These are phyloP conservation scores for Naegleria fowleri DNA, from an alignment of 208 protist genomes.

Conservation along the genomic window DNA sequence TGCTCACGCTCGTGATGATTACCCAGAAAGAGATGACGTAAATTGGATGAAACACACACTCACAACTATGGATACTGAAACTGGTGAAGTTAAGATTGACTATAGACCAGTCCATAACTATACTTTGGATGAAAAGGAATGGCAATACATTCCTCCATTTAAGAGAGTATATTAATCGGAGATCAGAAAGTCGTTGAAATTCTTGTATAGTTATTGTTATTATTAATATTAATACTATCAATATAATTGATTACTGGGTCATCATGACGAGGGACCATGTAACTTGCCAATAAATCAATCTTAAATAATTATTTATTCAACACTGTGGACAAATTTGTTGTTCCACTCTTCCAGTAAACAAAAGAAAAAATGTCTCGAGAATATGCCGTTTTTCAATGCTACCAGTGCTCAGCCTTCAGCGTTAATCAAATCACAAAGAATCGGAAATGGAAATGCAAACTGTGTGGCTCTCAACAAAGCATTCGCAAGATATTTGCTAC, in stretches of 20 bases:
- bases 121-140: slow-evolving; percentile 76
- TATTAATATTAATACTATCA: too few relatives aligned
- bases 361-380: background rate
- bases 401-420: background rate
- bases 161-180: slow-evolving; percentile 86
- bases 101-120: slow-evolving; percentile 86
- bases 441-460: background rate
- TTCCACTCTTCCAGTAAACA: background rate
- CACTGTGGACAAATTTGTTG: too few relatives aligned
- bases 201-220: too few relatives aligned
- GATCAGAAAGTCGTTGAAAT: too few relatives aligned
- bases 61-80: slow-evolving; percentile 80
- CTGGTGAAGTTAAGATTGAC: slow-evolving; percentile 75
- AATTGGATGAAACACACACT: slow-evolving; percentile 99
- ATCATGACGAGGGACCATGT: too few relatives aligned
- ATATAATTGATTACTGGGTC: too few relatives aligned
- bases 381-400: background rate
- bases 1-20: slow-evolving; percentile 95
- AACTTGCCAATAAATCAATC: too few relatives aligned
- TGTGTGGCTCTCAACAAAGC: background rate
- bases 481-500: background rate
- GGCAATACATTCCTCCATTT: slow-evolving; percentile 68
- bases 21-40: slow-evolving; percentile 85
- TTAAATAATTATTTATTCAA: too few relatives aligned
- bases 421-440: background rate